Evolutionary conservation across 805 yeast genomes (phyloP).

Genomic region (Wickerhamiella alocasiicola): DNA sequence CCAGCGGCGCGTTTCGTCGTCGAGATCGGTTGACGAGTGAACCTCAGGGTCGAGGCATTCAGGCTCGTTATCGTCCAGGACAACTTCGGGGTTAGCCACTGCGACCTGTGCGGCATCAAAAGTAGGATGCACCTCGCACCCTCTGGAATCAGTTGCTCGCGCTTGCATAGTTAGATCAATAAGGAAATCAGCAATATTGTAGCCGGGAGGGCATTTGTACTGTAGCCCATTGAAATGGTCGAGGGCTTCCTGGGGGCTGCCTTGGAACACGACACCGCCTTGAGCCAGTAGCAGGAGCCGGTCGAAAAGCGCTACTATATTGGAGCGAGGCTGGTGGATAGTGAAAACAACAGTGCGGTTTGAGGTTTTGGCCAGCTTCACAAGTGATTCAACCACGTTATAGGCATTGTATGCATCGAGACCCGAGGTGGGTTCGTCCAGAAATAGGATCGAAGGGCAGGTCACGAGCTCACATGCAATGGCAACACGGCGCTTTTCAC

Average conservation of each 20-base stretch:
- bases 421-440: slow-evolving; percentile 95
- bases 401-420: slow-evolving; percentile 87
- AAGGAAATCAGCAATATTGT: slow-evolving; percentile 85
- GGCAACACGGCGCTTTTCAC: slow-evolving; percentile 83
- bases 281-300: slow-evolving; percentile 66
- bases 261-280: slow-evolving; percentile 80
- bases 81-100: not conserved
- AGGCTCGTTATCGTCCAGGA: slow-evolving; percentile 7
- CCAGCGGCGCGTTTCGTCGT: slow-evolving; percentile 21
- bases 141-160: not conserved
- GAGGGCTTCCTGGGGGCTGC: slow-evolving; percentile 61
- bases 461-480: slow-evolving; percentile 91
- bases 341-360: slow-evolving; percentile 84
- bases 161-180: slow-evolving; percentile 77
- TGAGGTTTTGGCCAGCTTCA: slow-evolving; percentile 63
- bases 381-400: slow-evolving; percentile 78
- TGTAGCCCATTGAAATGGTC: slow-evolving; percentile 69
- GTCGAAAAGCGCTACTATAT: slow-evolving; percentile 85
- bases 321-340: slow-evolving; percentile 94
- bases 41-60: slow-evolving; percentile 18
- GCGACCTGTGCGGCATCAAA: not conserved
- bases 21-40: slow-evolving; percentile 14
- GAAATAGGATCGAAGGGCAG: slow-evolving; percentile 65
- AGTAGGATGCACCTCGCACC: not conserved
- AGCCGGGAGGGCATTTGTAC: slow-evolving; percentile 73